These are phyloP conservation scores for Sanghuangporus weigelae DNA, from an alignment of 1,284 basidiomycete species.

Conservation along the genomic window DNA sequence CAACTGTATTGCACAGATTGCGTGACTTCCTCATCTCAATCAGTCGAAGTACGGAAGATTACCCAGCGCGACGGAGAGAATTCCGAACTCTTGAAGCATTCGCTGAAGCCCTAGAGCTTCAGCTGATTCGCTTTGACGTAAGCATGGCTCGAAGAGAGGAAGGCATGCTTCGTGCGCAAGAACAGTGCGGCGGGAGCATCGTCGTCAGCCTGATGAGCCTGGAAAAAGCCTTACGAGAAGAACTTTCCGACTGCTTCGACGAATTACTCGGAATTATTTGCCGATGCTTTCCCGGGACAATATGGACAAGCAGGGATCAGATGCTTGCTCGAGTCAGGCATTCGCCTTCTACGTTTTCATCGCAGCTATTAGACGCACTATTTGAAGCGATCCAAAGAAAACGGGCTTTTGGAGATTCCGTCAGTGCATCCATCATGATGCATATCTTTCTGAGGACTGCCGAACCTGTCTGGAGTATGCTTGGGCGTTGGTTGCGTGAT, in stretches of 20 bases:
- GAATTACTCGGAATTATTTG: constrained; percentile 43
- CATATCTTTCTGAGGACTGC: constrained; percentile 57
- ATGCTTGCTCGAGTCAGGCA: constrained; percentile 33
- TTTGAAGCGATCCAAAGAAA: constrained; percentile 50
- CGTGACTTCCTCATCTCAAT: constrained; percentile 43
- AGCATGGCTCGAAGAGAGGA: constrained; percentile 74
- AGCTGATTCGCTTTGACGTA: constrained; percentile 51
- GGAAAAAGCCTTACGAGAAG: constrained; percentile 50
- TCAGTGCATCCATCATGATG: constrained; percentile 50
- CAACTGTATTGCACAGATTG: constrained; percentile 56
- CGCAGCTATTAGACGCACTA: constrained; percentile 58
- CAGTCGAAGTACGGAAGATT: constrained; percentile 18
- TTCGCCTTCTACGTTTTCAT: constrained; percentile 45
- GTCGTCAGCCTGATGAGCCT: constrained; percentile 66
- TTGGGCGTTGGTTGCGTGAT: constrained; percentile 66
- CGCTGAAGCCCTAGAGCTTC: constrained; percentile 62
- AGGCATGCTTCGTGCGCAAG: constrained; percentile 49
- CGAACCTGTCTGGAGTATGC: constrained; percentile 70
- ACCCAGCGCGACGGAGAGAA: constrained; percentile 22
- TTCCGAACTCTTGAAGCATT: constrained; percentile 77
- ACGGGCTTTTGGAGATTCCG: constrained; percentile 48
- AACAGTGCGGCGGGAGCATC: constrained; percentile 37
- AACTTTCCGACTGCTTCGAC: constrained; percentile 52
- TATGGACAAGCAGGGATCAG: constrained; percentile 27
- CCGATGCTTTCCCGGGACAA: constrained; percentile 27